These are phyloP conservation scores for Sanguinoderma infundibulare DNA, from an alignment of 1,284 basidiomycete species.

Conservation along the genomic window DNA sequence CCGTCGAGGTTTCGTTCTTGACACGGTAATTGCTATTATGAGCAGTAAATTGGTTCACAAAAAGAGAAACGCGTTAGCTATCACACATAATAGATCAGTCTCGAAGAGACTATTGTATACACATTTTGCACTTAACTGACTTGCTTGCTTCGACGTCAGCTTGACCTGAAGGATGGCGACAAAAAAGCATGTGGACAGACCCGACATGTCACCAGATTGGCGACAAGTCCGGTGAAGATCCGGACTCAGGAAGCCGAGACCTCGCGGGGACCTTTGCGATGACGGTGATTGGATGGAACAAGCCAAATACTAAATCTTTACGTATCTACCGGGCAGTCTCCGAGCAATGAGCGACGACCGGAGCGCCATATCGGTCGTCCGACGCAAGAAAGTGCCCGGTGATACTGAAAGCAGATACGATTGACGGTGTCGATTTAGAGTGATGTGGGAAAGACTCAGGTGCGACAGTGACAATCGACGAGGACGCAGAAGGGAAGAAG, in stretches of 20 bases:
- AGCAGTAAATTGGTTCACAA: too few species aligned
- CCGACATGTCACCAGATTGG: neutral
- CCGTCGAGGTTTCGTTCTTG: too few species aligned
- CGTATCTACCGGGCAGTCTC: slow-evolving; percentile 13
- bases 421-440: neutral
- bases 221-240: neutral
- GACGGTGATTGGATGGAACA: slow-evolving; percentile 18
- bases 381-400: neutral
- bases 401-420: slow-evolving; percentile 6
- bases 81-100: too few species aligned
- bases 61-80: too few species aligned
- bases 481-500: neutral
- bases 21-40: too few species aligned
- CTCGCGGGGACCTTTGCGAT: slow-evolving; percentile 4
- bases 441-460: neutral
- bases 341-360: neutral
- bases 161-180: too few species aligned
- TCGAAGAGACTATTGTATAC: too few species aligned
- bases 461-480: neutral
- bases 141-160: too few species aligned
- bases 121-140: too few species aligned
- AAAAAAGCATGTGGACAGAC: too few species aligned
- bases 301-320: slow-evolving; percentile 26
- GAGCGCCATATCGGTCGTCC: slow-evolving; percentile 16
- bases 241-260: neutral